A percentile compares a stretch with the other conserved stretches of the same genome.
Conservation (phyloP, 192 early-diverging fungal genomes). For the Backusella luteola region DNA sequence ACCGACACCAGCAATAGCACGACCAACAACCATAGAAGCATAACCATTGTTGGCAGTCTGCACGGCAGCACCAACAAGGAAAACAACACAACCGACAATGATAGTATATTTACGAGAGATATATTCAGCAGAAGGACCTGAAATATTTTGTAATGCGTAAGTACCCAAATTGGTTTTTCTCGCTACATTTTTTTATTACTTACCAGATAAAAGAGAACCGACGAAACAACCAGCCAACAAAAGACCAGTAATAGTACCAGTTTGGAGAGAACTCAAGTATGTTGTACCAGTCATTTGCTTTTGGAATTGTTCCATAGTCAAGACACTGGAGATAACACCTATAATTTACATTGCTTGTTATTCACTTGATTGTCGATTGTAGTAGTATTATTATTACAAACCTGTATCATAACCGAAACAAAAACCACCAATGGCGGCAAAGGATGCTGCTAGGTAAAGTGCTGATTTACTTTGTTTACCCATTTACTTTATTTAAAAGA, state of each 20-base stretch:
- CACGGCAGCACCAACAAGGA: slow-evolving; percentile 70
- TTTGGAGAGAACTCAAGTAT: not conserved
- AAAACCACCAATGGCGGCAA: slow-evolving; percentile 59
- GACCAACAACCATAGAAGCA: slow-evolving; percentile 67
- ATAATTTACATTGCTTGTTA: too few relatives aligned
- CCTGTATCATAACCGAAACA: slow-evolving; percentile 67
- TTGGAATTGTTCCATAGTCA: slow-evolving; percentile 52
- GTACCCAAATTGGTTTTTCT: not conserved
- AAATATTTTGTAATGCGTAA: not conserved
- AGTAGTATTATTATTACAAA: slow-evolving; percentile 10
- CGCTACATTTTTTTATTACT: not conserved
- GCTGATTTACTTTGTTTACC: not conserved
- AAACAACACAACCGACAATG: slow-evolving; percentile 60
- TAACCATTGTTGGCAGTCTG: slow-evolving; percentile 59
- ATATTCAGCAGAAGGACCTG: slow-evolving; percentile 7
- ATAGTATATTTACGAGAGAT: slow-evolving; percentile 67
- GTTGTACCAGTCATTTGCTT: not conserved
- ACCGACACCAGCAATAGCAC: slow-evolving; percentile 70
- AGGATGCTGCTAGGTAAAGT: not conserved
- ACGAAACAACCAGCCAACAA: slow-evolving; percentile 72
- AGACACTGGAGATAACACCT: slow-evolving; percentile 59
- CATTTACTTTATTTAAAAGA: not conserved
- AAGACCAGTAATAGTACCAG: slow-evolving; percentile 49
- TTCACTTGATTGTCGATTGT: too few relatives aligned
- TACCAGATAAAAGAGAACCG: slow-evolving; percentile 62